These are phyloP conservation scores for Gaertneriomyces sp. DNA, from an alignment of 192 early-diverging fungal species.

Conservation along the genomic window DNA sequence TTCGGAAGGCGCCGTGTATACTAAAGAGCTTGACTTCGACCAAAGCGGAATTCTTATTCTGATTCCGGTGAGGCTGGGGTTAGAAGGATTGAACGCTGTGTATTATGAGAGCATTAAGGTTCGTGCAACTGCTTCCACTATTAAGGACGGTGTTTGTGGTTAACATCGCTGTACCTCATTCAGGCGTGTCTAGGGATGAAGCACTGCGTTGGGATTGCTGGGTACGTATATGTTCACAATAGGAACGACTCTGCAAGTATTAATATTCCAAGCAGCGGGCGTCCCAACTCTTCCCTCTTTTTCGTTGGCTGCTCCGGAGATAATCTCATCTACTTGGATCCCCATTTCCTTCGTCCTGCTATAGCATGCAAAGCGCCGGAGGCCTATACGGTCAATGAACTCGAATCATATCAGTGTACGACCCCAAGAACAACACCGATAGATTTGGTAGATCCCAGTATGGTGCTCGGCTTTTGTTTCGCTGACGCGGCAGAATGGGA, in stretches of 20 bases:
- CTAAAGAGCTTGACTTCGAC: conserved; percentile 1
- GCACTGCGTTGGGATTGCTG: conserved; percentile 86
- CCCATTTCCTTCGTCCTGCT: conserved; percentile 81
- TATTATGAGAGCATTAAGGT: conserved; percentile 73
- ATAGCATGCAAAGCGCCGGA: not conserved
- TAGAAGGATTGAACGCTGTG: conserved; percentile 80
- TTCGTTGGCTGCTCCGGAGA: conserved; percentile 84
- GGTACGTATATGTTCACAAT: conserved; percentile 43
- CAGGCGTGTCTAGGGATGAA: conserved; percentile 73
- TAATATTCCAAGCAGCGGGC: conserved; percentile 53
- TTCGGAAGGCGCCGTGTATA: conserved; percentile 79
- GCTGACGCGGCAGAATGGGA: conserved; percentile 57
- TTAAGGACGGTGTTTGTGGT: conserved; percentile 9
- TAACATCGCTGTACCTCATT: not conserved
- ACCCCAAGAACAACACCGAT: conserved; percentile 71
- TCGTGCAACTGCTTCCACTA: conserved; percentile 7
- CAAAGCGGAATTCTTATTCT: conserved; percentile 64
- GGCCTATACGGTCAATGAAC: not conserved
- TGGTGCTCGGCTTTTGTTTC: conserved; percentile 89
- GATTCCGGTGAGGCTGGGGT: conserved; percentile 84
- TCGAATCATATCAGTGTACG: conserved; percentile 75
- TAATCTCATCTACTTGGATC: conserved; percentile 78
- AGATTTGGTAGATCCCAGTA: conserved; percentile 81
- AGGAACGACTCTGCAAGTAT: conserved; percentile 2
- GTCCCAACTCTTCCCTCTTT: conserved; percentile 91